Evolutionary conservation across 2,329 filamentous ascomycete genomes (phyloP), one percentile per base, ranked within the genome.

Genomic region (Ophiosphaerella narmari): DNA sequence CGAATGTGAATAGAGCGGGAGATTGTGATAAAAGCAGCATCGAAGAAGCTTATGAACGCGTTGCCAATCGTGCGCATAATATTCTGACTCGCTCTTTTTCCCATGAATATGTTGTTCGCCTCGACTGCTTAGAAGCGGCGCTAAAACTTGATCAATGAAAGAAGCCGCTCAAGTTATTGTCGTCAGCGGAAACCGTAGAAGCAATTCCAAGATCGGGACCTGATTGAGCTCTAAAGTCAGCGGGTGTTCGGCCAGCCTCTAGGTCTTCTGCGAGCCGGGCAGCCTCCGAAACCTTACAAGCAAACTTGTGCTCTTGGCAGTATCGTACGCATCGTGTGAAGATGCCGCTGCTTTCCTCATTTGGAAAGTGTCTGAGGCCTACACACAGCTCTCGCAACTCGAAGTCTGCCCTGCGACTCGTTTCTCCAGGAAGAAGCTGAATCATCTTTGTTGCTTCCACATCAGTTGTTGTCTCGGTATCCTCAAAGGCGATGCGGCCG

Each of bases 311-410:
- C 26, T 64, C 57, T 1, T 50, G 38, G 33, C 66, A 68, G 36
- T 57, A 67, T 32, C 59, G 47, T 1, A 70, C 62, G 21, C 66
- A 67, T 0, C 44, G 18, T 0, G 66, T 69, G 46, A 72, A 71
- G n/a, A 67, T 59, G 2, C 67, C 67, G 5, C 44, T 56, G 2
- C 54, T 50, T 1, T 49, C 49, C 2, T 39, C 49, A 3, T 38
- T 8, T 0, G 68, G 66, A 29, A 64, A 49, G 24, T 61, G 58
- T 16, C 48, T 60, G 2, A 72, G 42, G 1, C 55, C 57, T 0
- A 31, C 47, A 2, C 50, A 37, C 2, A 71, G 14, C 0, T 44
- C 53, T 2, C 57, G 48, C 0, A 72, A 32, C 1, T 62, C 48
- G 29, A 53, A 61, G 29, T 71, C 64, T 0, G 46, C 11, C 0